Evolutionary conservation across 2,329 filamentous ascomycete genomes (phyloP), one percentile per base, ranked within the genome.

Genomic region (Aspergillus sp.): DNA sequence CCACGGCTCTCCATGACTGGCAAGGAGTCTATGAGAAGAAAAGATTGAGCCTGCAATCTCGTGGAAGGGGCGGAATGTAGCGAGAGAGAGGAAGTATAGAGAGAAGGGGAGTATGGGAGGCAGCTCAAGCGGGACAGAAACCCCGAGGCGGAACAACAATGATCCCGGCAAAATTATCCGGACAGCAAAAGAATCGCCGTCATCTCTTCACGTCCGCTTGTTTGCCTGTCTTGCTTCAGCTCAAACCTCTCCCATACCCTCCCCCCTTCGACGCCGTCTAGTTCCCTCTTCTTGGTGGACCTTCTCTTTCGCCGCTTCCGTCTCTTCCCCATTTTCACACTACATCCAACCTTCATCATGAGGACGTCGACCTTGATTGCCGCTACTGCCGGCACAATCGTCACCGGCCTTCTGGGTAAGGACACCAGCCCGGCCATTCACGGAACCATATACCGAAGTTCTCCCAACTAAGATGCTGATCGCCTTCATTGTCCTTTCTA

Each of bases 351-450:
- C 55, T 41, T 74, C 68, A 79, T 72, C 59, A 79, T 86, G 75
- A 82, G 81, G 71, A 82, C 84, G 55, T 83, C 84, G 45, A 86
- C 85, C 65, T 78, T 88, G 72, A 79, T 84, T 67, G 79, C 84
- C 73, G 81, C 85, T 70, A 82, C 83, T 63, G 81, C 82, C 67
- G 85, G 85, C 77, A 84, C 85, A 56, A 73, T 86, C 67, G 74
- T 86, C 64, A 83, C 85, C 45, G 84, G 85, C 67, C 73, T 86
- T 62, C 75, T 89, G 66, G 80, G 80, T 82, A 78, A 66, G 41
- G 77, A 54, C 32, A 36, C 56, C 59, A 57, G 54, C 53, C 32
- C 17, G 23, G 21, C 23, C 51, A 48, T 58, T 39, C 32, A 48
- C 39, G 41, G 25, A 28, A 36, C 19, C 53, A 13, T 32, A 30